Base-by-base conservation (phyloP, 2,329 filamentous ascomycete genomes). In the Venturia oleaginea region DNA sequence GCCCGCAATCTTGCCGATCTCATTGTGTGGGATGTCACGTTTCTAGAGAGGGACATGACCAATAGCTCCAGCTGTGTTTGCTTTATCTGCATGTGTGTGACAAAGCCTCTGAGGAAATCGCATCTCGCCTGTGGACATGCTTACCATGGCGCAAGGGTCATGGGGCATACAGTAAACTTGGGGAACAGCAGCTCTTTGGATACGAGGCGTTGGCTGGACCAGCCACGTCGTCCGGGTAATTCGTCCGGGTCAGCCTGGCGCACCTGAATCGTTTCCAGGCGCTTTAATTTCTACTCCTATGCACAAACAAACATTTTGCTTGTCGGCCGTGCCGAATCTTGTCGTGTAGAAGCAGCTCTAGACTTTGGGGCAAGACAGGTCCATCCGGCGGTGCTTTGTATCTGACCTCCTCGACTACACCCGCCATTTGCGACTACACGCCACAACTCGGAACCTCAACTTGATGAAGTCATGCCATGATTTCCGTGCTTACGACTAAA, bases 21-120 rank as follows among this genome's bases (percentile, higher is more conserved):
- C 51, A 34, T 57, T 57, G 30, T 57, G 51, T 34, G 51, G 51
- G 51, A 57, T 57, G 51, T 57, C 51, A 37, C 51, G 51, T 57
- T 57, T 34, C 7, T 2, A 2, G 15, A 17, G 51, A 34, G 51
- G 30, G 30, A 57, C 30, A 4, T 34, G 51, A 57, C 51, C 51
- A 57, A 34, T 57, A 15, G 27, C 51, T n/a, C 5, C 27, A 34
- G 5, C 15, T 22, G 13, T 57, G 30, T 34, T 57, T 57, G 51
- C 51, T 57, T 57, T n/a, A 55, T 55, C 51, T 34, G 30, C 51
- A 7, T 55, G 19, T 15, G 30, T 30, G n/a, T 55, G 51, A 34
- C 15, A n/a, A n/a, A n/a, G n/a, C n/a, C n/a, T n/a, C n/a, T n/a
- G n/a, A n/a, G n/a, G 27, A 15, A 17, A 54, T 43, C 42, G 42